Base-by-base conservation (phyloP, 352 stramenopile genomes). In the Pythium vanterpoolii region DNA sequence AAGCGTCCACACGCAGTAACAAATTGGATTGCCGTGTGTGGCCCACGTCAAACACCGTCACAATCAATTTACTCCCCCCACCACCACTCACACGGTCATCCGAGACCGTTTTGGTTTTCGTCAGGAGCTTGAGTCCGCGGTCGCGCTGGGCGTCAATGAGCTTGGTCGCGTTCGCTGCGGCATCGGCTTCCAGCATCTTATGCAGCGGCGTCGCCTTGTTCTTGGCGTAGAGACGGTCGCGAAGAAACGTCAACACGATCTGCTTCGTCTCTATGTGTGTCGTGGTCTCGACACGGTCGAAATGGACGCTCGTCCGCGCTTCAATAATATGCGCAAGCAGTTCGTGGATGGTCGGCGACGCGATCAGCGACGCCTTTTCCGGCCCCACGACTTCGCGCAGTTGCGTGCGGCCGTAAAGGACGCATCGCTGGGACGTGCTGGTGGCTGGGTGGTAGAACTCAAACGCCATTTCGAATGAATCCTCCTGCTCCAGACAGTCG, bases 361-460 rank as follows among this genome's bases (percentile, higher is more conserved):
- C 40, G 27, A 91, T 86, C 19, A 89, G 72, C 1, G 47, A 31
- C 0, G 79, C 56, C 28, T 72, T 55, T 27, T 88, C 74, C 0
- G 82, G 82, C 0, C 79, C 82, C 0, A 91, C 82, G 11, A 91
- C 73, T 50, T 91, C 74, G 1, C 82, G 77, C 1, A 91, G 68
- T 11, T 86, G 63, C 10, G 49, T 69, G 11, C 66, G 66, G 5
- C 82, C 79, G 2, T 53, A 52, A 19, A 90, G 74, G 13, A 62
- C 39, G 27, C 61, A 61, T 0, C 57, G 53, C 2, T 68, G 34
- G 9, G 39, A 44, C 21, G 65, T 50, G 46, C 79, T 90, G 0
- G 76, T 77, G 19, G 45, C 36, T 13, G 79, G 77, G 33, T 90
- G 74, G 52, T 91, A 91, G 46, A 85, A 72, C 9, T 76, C 30